phyloP scores from a whole-genome alignment of 306 rosid genomes.

The Gastrolobium bilobum region DNA sequence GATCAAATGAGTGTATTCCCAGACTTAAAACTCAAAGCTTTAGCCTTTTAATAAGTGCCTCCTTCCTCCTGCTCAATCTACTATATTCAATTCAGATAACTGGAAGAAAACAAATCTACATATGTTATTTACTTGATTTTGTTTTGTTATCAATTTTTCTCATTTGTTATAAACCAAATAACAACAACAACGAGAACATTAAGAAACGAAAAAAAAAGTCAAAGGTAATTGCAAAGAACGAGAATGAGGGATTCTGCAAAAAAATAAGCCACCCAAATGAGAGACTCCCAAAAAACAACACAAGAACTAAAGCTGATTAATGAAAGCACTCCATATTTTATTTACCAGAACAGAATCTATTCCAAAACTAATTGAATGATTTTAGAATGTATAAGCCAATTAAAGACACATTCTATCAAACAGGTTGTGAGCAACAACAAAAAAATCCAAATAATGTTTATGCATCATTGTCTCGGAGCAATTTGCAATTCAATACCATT shows the following conservation, averaged over 20 bases:
- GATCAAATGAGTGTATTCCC: slow-evolving; percentile 2
- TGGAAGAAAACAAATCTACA: no score
- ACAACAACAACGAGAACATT: background rate
- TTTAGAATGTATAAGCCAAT: background rate
- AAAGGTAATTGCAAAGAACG: background rate
- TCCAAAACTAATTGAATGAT: background rate
- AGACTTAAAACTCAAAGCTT: background rate
- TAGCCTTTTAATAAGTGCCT: background rate
- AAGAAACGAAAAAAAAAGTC: background rate
- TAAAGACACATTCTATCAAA: slow-evolving; percentile 34
- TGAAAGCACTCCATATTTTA: background rate
- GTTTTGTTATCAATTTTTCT: background rate
- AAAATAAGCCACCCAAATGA: no score
- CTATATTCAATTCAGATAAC: no score
- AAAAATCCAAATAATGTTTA: background rate
- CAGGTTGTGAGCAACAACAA: slow-evolving; percentile 25
- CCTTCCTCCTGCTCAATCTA: background rate
- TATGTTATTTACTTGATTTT: no score
- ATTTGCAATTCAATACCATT: background rate
- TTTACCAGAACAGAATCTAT: background rate
- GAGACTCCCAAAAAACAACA: background rate
- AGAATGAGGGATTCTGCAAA: background rate
- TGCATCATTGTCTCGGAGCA: background rate
- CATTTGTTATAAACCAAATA: background rate
- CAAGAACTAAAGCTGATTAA: background rate